phyloP scores from a whole-genome alignment of 352 stramenopile genomes.

The Globisporangium carolinianum region DNA sequence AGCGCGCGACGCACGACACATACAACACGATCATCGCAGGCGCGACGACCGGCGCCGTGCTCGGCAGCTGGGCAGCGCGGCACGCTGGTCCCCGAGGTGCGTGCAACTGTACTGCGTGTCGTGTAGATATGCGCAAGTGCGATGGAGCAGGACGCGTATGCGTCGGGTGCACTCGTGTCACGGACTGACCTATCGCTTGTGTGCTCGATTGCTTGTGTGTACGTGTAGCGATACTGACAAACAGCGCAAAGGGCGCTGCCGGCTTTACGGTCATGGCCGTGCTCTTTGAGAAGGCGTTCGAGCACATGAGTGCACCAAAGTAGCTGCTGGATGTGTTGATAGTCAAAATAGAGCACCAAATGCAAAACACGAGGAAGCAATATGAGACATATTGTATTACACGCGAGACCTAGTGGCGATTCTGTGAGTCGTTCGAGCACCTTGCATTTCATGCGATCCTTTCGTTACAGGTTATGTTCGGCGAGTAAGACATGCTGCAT shows the following conservation, averaged over 20 bases:
- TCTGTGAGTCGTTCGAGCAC: too few species aligned
- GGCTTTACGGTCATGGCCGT: conserved; percentile 80
- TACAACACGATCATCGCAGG: conserved; percentile 74
- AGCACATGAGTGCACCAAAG: conserved; percentile 38
- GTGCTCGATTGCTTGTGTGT: conserved; percentile 5
- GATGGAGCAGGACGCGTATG: too few species aligned
- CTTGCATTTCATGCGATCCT: too few species aligned
- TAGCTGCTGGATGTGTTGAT: conserved; percentile 8
- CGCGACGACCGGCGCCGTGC: conserved; percentile 48
- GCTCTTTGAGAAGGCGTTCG: conserved; percentile 80
- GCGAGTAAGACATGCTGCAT: too few species aligned
- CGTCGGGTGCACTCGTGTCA: neutral
- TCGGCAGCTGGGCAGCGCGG: conserved; percentile 64
- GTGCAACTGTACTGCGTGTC: neutral
- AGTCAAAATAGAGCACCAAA: neutral
- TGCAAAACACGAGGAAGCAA: neutral
- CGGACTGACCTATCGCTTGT: neutral
- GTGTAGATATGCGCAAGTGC: neutral
- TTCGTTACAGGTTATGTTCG: too few species aligned
- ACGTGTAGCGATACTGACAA: conserved; percentile 47
- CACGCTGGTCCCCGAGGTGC: conserved; percentile 55
- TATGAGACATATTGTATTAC: too few species aligned
- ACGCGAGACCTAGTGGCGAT: too few species aligned
- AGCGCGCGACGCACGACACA: conserved; percentile 71
- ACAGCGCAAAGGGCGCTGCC: conserved; percentile 69